A percentile compares a stretch with the other conserved stretches of the same genome.
Conservation (phyloP, 495 filamentous ascomycete species). For the Pseudotulostoma volvatum region DNA sequence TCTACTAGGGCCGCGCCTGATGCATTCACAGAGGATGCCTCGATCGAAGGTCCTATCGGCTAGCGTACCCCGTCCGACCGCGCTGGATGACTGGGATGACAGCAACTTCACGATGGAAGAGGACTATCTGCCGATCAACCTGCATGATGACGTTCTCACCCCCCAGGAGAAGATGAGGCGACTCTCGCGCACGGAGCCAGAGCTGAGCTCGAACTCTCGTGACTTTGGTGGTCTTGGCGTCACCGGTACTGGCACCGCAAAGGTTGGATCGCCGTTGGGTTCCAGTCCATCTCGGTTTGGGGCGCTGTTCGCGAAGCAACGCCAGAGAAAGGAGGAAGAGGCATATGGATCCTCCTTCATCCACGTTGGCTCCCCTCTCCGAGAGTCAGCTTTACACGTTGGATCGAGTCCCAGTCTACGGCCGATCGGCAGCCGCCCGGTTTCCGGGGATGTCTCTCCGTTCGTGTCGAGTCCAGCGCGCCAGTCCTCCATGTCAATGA, state of each 20-base stretch:
- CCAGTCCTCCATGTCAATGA: slow-evolving; percentile 46
- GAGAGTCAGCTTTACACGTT: slow-evolving; percentile 54
- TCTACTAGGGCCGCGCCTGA: slow-evolving; percentile 42
- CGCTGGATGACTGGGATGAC: slow-evolving; percentile 62
- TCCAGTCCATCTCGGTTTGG: slow-evolving; percentile 80
- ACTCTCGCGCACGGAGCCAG: slow-evolving; percentile 55
- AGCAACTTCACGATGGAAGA: slow-evolving; percentile 82
- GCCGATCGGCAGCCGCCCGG: slow-evolving; percentile 31
- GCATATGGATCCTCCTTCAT: slow-evolving; percentile 47
- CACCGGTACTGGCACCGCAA: slow-evolving; percentile 43
- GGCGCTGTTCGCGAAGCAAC: slow-evolving; percentile 59
- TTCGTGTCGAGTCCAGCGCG: slow-evolving; percentile 52
- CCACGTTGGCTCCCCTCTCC: slow-evolving; percentile 84
- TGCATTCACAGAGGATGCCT: slow-evolving; percentile 66
- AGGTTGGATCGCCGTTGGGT: slow-evolving; percentile 64
- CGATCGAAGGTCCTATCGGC: slow-evolving; percentile 57
- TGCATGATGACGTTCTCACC: slow-evolving; percentile 87
- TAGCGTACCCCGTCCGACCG: slow-evolving; percentile 51
- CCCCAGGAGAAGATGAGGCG: slow-evolving; percentile 76
- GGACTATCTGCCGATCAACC: slow-evolving; percentile 70
- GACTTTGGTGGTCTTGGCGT: slow-evolving; percentile 46
- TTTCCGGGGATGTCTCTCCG: slow-evolving; percentile 41
- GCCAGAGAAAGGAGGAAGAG: slow-evolving; percentile 61
- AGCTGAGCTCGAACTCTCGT: slow-evolving; percentile 41
- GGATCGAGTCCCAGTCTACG: slow-evolving; percentile 49